Conservation (phyloP, 1,139 yeast genomes). For the Kodamaea plutei region DNA sequence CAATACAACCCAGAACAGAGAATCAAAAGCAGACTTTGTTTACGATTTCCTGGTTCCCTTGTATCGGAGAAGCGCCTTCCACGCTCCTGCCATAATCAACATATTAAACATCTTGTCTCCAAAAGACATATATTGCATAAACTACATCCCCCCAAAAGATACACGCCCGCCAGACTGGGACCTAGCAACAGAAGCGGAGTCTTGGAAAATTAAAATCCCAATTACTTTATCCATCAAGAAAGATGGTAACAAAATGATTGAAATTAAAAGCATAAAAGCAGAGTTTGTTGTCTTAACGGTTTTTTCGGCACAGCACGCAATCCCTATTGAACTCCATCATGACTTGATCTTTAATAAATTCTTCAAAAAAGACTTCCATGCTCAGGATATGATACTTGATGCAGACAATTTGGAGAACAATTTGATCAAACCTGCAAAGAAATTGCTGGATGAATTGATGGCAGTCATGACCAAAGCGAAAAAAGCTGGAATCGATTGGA, state of each 20-base stretch:
- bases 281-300: slow-evolving; percentile 20
- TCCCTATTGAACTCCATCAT: slow-evolving; percentile 22
- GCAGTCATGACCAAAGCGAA: slow-evolving; percentile 1
- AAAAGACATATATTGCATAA: slow-evolving; percentile 21
- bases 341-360: slow-evolving; percentile 17
- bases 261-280: slow-evolving; percentile 13
- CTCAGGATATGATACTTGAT: slow-evolving; percentile 14
- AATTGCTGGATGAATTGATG: slow-evolving; percentile 1
- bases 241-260: slow-evolving; percentile 14
- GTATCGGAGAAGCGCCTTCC: slow-evolving; percentile 12
- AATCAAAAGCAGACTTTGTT: slow-evolving; percentile 14
- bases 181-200: slow-evolving; percentile 5
- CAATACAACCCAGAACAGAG: background rate
- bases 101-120: slow-evolving; percentile 26
- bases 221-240: slow-evolving; percentile 13
- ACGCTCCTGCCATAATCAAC: slow-evolving; percentile 14
- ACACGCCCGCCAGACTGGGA: slow-evolving; percentile 17
- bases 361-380: slow-evolving; percentile 2
- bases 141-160: slow-evolving; percentile 31
- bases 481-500: slow-evolving; percentile 6
- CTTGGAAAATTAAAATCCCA: slow-evolving; percentile 32
- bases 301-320: slow-evolving; percentile 15
- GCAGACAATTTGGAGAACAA: slow-evolving; percentile 24
- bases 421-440: slow-evolving; percentile 21
- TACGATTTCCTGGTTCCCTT: slow-evolving; percentile 18